These are phyloP conservation scores for Lactifluus subvellereus DNA, from an alignment of 768 basidiomycete species.

Conservation along the genomic window DNA sequence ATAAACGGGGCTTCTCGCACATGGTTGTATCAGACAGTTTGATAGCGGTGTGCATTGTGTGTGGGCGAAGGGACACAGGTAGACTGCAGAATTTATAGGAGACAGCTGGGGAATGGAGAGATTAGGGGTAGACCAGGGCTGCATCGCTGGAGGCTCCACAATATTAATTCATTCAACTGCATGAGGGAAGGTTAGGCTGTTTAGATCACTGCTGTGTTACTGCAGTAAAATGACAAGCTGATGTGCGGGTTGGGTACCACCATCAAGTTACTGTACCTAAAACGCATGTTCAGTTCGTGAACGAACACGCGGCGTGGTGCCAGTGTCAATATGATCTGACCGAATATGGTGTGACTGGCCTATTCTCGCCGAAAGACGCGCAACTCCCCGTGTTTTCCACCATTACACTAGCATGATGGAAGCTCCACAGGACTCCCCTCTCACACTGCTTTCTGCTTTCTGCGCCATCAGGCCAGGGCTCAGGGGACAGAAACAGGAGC, in stretches of 20 bases:
- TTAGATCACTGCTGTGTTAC: neutral
- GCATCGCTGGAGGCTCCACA: neutral
- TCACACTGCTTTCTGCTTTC: too few relatives aligned
- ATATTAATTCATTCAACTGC: neutral
- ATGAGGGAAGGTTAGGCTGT: neutral
- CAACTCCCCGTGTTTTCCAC: too few relatives aligned
- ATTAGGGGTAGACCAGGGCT: conserved; percentile 7
- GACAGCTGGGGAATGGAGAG: conserved; percentile 3
- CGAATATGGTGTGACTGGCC: too few relatives aligned
- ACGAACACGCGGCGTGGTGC: neutral
- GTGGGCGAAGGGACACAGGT: neutral
- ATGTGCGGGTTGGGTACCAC: neutral
- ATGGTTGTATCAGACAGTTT: neutral
- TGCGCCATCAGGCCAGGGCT: too few relatives aligned
- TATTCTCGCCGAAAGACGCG: too few relatives aligned
- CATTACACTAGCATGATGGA: too few relatives aligned
- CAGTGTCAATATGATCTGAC: too few relatives aligned
- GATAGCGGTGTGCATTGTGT: neutral
- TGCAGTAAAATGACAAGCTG: neutral
- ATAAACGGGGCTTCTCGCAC: conserved; percentile 10
- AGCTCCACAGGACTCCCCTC: too few relatives aligned
- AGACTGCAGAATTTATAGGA: conserved; percentile 1
- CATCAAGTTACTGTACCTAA: neutral
- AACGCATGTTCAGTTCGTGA: neutral
- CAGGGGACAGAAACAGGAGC: too few relatives aligned